These are phyloP conservation scores for Exsudoporus floridanus DNA, from an alignment of 1,284 basidiomycete species.

Conservation along the genomic window DNA sequence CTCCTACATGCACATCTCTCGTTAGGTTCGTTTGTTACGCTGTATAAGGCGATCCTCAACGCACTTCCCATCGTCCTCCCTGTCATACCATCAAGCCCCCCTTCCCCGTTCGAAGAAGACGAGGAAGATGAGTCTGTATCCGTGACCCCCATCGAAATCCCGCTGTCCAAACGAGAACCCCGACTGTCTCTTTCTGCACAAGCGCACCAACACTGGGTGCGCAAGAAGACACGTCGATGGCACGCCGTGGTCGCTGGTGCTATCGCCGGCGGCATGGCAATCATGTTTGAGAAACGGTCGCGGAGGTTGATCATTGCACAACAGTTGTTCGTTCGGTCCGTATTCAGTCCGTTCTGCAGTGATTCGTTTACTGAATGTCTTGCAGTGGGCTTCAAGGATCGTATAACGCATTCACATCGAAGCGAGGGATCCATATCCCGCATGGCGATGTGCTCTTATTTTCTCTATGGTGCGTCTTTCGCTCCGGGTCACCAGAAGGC, in stretches of 20 bases:
- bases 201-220: constrained; percentile 61
- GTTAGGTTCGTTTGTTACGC: constrained; percentile 71
- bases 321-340: constrained; percentile 84
- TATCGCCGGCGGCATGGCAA: constrained; percentile 76
- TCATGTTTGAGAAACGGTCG: constrained; percentile 78
- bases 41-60: constrained; percentile 85
- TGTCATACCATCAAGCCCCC: constrained; percentile 33
- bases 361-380: constrained; percentile 4
- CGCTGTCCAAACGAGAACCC: constrained; percentile 38
- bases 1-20: not conserved
- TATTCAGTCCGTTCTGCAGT: not conserved
- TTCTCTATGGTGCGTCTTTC: constrained; percentile 59
- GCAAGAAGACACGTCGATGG: constrained; percentile 75
- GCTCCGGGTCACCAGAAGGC: not conserved
- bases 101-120: constrained; percentile 43
- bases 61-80: constrained; percentile 78
- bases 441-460: constrained; percentile 87
- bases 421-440: constrained; percentile 72
- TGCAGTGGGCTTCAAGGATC: constrained; percentile 79
- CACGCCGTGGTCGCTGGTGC: constrained; percentile 88
- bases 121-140: constrained; percentile 26
- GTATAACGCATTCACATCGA: constrained; percentile 71
- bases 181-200: constrained; percentile 62
- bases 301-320: constrained; percentile 79
- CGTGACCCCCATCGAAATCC: constrained; percentile 31